These are phyloP conservation scores for Venturia aucupariae DNA, from an alignment of 2,329 filamentous ascomycete genomes.

Conservation along the genomic window DNA sequence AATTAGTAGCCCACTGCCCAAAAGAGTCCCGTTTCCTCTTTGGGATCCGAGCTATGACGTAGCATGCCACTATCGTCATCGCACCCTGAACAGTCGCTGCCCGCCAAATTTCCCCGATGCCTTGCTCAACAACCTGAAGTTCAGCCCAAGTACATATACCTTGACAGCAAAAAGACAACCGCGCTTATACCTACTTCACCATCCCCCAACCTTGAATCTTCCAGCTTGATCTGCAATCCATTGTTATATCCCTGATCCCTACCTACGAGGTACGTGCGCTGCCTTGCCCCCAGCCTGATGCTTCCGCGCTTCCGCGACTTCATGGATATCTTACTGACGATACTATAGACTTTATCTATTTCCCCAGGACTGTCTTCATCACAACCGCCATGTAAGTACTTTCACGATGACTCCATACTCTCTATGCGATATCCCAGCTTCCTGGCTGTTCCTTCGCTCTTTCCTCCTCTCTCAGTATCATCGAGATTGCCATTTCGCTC, in stretches of 20 bases:
- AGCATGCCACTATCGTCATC: too few species aligned
- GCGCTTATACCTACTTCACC: too few species aligned
- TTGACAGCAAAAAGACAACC: neutral
- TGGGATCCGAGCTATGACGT: too few species aligned
- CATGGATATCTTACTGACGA: neutral
- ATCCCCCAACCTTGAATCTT: neutral
- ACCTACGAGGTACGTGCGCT: neutral
- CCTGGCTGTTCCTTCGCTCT: neutral
- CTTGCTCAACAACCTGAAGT: neutral
- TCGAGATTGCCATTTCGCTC: neutral
- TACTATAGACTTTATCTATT: neutral
- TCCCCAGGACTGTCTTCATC: neutral
- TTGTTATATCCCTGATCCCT: neutral
- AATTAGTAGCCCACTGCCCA: too few species aligned
- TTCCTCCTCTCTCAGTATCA: neutral
- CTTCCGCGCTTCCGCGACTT: neutral
- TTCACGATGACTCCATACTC: neutral
- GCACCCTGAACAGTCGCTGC: too few species aligned
- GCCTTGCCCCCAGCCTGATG: constrained; percentile 1
- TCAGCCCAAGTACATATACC: neutral
- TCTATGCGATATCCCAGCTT: neutral
- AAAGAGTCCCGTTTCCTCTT: too few species aligned
- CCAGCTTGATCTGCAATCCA: neutral
- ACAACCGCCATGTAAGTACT: neutral
- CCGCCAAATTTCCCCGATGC: neutral